Evolutionary conservation across 805 yeast genomes (phyloP), one percentile per base, ranked within the genome.

Genomic region (Candida ponderosae): DNA sequence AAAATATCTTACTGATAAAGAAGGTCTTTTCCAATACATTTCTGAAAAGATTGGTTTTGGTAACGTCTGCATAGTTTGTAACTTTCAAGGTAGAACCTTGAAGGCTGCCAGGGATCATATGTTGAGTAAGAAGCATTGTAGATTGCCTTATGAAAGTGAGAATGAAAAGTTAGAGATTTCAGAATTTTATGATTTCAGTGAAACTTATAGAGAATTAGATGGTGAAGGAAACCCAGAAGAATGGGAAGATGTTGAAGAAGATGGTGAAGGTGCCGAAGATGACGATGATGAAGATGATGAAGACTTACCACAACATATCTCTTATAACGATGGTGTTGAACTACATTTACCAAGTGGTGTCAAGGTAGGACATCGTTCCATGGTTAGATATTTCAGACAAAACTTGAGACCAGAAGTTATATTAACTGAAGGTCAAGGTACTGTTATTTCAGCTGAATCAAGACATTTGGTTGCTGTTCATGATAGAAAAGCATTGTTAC

Each of bases 31-130:
- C 13, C 56, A 61, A 11, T 93, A 93, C 52, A 64, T 93, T 46
- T 81, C 88, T 16, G 97, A 93, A 57, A 93, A 93, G 60, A 76
- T 93, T 41, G 93, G 95, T 17, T 72, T 85, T 36, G 98, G 98
- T 36, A 88, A 88, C 50, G 74, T 89, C 43, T 93, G 98, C 59
- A 65, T 93, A 39, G 74, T 72, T 24, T 93, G 98, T 58, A 68
- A 74, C 32, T 90, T 75, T 56, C 95, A 89, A 64, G 97, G 97
- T 19, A 73, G 78, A 51, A 74, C 83, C 23, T 56, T 90, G 21
- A 94, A 85, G 48, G 85, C 95, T 18, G 93, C 82, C 2, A 79
- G 96, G 52, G 89, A 87, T 20, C 98, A 93, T 57, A 88, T 93
- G 97, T 43, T 70, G 8, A 68, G 81, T 18, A 93, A 93, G 64